Percentiles rank a stretch among this genome's conserved stretches.
These are phyloP conservation scores for Vitis amurensis DNA, from an alignment of 164 flowering plant species.

Conservation along the genomic window DNA sequence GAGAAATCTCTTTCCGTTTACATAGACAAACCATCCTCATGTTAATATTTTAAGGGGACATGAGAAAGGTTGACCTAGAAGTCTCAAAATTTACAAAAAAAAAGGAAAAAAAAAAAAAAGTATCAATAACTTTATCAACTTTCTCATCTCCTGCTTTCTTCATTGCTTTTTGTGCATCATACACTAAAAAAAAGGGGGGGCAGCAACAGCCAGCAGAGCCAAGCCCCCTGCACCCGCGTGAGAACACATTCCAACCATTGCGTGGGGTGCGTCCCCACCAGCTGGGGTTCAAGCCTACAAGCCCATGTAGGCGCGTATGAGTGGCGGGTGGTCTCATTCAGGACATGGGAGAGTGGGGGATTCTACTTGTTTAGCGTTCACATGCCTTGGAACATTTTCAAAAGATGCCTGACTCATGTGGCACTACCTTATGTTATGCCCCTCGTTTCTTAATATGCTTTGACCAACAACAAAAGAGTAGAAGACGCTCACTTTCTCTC, in stretches of 20 bases:
- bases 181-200: background rate
- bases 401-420: constrained; percentile 9
- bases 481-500: background rate
- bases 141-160: constrained; percentile 6
- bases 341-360: constrained; percentile 3
- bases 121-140: constrained; percentile 1
- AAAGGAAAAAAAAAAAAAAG: background rate
- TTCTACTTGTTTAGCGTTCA: constrained; percentile 9
- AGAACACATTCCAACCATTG: constrained; percentile 6
- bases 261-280: background rate
- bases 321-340: background rate
- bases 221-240: background rate
- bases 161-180: constrained; percentile 19
- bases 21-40: background rate
- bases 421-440: constrained; percentile 2
- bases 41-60: constrained; percentile 3
- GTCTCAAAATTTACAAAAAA: background rate
- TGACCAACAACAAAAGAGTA: background rate
- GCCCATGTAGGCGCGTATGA: background rate
- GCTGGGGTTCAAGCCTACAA: background rate
- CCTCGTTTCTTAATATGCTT: background rate
- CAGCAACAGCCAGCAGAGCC: background rate
- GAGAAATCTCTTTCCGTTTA: background rate
- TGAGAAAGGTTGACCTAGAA: constrained; percentile 9
- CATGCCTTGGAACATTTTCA: constrained; percentile 7